These are phyloP conservation scores for Clohesyomyces aquaticus DNA, from an alignment of 495 filamentous ascomycete genomes.

Conservation along the genomic window DNA sequence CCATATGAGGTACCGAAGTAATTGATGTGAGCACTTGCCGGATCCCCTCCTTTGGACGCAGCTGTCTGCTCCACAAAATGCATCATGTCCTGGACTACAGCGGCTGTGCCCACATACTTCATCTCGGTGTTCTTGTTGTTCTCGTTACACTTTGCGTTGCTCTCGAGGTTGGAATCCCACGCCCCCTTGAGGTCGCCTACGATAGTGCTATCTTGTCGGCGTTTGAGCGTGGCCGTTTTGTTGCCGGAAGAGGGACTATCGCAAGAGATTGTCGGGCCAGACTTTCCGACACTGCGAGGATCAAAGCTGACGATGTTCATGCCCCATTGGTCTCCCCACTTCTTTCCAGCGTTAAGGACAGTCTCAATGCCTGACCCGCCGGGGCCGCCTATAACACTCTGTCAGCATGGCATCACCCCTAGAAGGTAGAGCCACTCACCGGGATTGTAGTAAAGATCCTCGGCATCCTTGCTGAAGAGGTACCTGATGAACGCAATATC, in stretches of 20 bases:
- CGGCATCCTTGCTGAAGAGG: conserved; percentile 2
- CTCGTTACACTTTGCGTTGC: not conserved
- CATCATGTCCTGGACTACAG: conserved; percentile 26
- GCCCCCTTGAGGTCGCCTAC: not conserved
- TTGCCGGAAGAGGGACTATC: no score
- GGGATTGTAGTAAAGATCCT: conserved; percentile 17
- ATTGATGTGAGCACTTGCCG: conserved; percentile 9
- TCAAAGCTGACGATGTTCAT: conserved; percentile 19
- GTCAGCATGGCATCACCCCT: not conserved
- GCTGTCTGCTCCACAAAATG: conserved; percentile 10
- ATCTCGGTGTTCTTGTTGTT: conserved; percentile 4
- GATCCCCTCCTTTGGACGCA: not conserved
- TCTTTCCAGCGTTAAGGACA: conserved; percentile 1
- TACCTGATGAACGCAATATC: conserved; percentile 18
- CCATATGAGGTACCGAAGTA: conserved; percentile 21
- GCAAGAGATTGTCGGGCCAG: conserved; percentile 3
- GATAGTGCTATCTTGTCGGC: not conserved
- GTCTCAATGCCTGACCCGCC: not conserved
- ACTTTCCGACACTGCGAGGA: conserved; percentile 12
- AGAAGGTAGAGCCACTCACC: not conserved
- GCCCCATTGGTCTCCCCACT: conserved; percentile 12
- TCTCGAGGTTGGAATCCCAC: not conserved
- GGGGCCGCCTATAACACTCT: conserved; percentile 13
- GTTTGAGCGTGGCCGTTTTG: not conserved
- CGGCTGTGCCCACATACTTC: conserved; percentile 16